phyloP scores from a whole-genome alignment of 257 asterid species.

The Orobanche coerulescens region DNA sequence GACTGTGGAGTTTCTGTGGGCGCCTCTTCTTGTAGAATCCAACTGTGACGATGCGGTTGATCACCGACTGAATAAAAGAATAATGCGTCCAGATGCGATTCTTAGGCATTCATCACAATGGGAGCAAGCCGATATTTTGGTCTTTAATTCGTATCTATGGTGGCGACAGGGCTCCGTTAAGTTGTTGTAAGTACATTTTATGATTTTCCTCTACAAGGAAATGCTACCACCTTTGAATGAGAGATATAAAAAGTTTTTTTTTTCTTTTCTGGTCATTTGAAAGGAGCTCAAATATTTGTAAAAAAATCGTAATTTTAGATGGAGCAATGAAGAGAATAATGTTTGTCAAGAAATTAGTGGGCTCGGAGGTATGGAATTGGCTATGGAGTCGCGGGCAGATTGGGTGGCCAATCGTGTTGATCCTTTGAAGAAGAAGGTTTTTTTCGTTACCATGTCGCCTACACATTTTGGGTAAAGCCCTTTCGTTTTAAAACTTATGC shows the following conservation, averaged over 20 bases:
- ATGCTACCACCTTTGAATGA: too few relatives aligned
- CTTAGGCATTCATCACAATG: slow-evolving; percentile 70
- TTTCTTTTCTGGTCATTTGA: neutral
- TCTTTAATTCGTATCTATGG: slow-evolving; percentile 88
- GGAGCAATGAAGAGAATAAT: slow-evolving; percentile 58
- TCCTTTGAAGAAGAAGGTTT: slow-evolving; percentile 55
- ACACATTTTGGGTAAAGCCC: slow-evolving; percentile 62
- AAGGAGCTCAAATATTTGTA: neutral
- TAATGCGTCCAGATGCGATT: slow-evolving; percentile 68
- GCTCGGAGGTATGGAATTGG: slow-evolving; percentile 79
- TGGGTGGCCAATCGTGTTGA: slow-evolving; percentile 62
- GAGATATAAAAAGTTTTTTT: neutral
- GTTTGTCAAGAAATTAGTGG: slow-evolving; percentile 79
- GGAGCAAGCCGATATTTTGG: slow-evolving; percentile 81
- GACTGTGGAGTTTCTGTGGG: slow-evolving; percentile 85
- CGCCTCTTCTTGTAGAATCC: slow-evolving; percentile 91
- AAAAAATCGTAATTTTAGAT: slow-evolving; percentile 40
- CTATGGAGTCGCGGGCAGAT: slow-evolving; percentile 87
- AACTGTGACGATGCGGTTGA: slow-evolving; percentile 83
- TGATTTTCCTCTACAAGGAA: too few relatives aligned
- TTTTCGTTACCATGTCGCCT: slow-evolving; percentile 94
- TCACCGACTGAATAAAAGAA: slow-evolving; percentile 72
- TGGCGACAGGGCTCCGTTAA: slow-evolving; percentile 91
- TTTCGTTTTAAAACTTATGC: too few relatives aligned
- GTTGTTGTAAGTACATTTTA: slow-evolving; percentile 48